These are phyloP conservation scores for Saturnispora silvae DNA, from an alignment of 805 yeast genomes.

Conservation along the genomic window DNA sequence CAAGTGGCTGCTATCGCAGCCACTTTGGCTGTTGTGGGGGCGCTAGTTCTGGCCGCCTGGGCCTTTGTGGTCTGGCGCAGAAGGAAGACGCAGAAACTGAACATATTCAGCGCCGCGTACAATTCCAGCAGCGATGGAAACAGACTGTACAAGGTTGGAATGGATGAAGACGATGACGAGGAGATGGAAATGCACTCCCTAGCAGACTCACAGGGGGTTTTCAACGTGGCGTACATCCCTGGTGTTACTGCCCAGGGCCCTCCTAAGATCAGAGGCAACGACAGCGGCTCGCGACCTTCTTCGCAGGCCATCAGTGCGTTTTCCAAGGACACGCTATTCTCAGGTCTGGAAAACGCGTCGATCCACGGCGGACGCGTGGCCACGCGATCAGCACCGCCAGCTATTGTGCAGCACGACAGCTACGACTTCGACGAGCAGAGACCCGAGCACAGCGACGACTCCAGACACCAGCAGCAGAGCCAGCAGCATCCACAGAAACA, in stretches of 20 bases:
- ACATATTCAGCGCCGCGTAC: not conserved
- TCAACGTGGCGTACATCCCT: slow-evolving; percentile 88
- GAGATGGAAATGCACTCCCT: slow-evolving; percentile 21
- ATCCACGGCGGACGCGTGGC: slow-evolving; percentile 25
- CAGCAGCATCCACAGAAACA: no score
- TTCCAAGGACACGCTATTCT: slow-evolving; percentile 26
- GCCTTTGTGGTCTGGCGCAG: slow-evolving; percentile 34
- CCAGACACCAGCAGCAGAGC: not conserved
- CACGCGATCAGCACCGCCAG: slow-evolving; percentile 20
- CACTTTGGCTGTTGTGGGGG: slow-evolving; percentile 55
- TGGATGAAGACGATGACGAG: slow-evolving; percentile 43
- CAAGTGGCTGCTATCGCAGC: slow-evolving; percentile 58
- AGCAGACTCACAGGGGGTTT: slow-evolving; percentile 32
- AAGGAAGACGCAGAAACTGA: slow-evolving; percentile 26
- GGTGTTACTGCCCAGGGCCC: slow-evolving; percentile 55
- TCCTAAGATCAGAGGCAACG: not conserved
- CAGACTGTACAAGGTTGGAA: no score
- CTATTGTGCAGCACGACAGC: slow-evolving; percentile 19
- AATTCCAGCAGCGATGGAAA: slow-evolving; percentile 14
- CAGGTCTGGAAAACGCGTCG: slow-evolving; percentile 26
- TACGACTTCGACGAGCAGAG: slow-evolving; percentile 21
- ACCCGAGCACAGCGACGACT: slow-evolving; percentile 3
- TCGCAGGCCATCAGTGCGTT: slow-evolving; percentile 14
- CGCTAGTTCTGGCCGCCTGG: slow-evolving; percentile 29
- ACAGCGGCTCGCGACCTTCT: not conserved